phyloP scores from a whole-genome alignment of 2,329 filamentous ascomycete species.

The Ceratocystis alfenasii region DNA sequence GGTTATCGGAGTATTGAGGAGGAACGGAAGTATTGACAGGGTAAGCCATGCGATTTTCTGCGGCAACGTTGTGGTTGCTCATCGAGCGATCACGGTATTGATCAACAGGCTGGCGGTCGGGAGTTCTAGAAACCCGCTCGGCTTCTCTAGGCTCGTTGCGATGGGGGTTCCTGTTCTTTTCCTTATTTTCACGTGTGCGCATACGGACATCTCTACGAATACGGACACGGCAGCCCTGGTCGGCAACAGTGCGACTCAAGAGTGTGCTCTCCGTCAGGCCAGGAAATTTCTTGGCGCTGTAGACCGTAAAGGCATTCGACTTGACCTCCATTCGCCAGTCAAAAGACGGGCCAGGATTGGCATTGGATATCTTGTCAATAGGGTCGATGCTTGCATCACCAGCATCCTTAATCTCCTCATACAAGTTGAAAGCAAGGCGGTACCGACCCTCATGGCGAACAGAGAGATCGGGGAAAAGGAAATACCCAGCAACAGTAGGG shows the following conservation, averaged over 20 bases:
- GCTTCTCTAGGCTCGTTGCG: slow-evolving; percentile 46
- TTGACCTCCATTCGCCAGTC: slow-evolving; percentile 84
- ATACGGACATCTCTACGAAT: slow-evolving; percentile 90
- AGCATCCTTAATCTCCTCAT: slow-evolving; percentile 80
- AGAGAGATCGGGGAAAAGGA: slow-evolving; percentile 93
- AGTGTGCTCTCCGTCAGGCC: slow-evolving; percentile 80
- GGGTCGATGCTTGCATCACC: slow-evolving; percentile 58
- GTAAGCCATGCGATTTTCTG: slow-evolving; percentile 15
- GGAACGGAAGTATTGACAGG: slow-evolving; percentile 7
- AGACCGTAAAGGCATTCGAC: slow-evolving; percentile 77
- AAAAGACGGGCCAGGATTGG: slow-evolving; percentile 45
- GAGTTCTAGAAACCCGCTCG: slow-evolving; percentile 30
- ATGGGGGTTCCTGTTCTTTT: slow-evolving; percentile 33
- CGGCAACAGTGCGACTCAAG: slow-evolving; percentile 80
- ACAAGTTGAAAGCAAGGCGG: slow-evolving; percentile 80
- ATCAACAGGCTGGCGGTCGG: slow-evolving; percentile 24
- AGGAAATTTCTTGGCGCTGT: slow-evolving; percentile 96
- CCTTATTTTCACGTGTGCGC: slow-evolving; percentile 68
- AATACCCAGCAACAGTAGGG: slow-evolving; percentile 70
- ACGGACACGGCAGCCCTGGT: slow-evolving; percentile 91
- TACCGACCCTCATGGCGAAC: slow-evolving; percentile 93
- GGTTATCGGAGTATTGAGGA: slow-evolving; percentile 11
- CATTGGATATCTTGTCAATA: slow-evolving; percentile 29
- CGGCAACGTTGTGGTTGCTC: slow-evolving; percentile 44
- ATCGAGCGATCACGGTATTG: slow-evolving; percentile 43